A percentile compares a stretch with the other conserved stretches of the same genome.
phyloP scores from a whole-genome alignment of 208 protist genomes.

The Borovskyia barvae region DNA sequence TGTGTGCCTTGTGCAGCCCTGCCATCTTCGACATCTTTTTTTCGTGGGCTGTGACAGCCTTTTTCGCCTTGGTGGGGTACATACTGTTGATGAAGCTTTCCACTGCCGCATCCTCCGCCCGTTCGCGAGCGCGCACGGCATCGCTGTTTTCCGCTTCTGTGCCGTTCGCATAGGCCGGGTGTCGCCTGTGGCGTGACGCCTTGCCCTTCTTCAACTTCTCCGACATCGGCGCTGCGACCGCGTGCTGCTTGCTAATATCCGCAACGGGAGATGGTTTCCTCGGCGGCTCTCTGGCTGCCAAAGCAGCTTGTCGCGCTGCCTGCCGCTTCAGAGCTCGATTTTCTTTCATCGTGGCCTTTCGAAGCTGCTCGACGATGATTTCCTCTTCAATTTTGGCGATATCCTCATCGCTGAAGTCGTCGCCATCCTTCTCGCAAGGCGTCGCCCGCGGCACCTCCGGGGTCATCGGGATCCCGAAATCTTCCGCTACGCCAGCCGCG shows the following conservation, averaged over 20 bases:
- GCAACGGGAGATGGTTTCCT: no score
- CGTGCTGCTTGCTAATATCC: no score
- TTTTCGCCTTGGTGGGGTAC: neutral
- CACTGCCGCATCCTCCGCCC: slow-evolving; percentile 11
- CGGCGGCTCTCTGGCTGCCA: neutral
- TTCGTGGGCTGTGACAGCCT: neutral
- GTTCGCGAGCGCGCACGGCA: neutral
- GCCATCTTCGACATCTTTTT: neutral
- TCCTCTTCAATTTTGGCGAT: slow-evolving; percentile 12
- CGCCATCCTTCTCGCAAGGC: no score
- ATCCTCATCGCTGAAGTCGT: neutral
- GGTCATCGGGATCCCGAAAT: no score
- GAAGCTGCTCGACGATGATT: slow-evolving; percentile 2
- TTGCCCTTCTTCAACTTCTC: no score
- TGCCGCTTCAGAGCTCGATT: no score
- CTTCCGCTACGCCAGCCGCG: no score
- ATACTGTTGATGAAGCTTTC: slow-evolving; percentile 16
- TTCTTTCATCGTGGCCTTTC: slow-evolving; percentile 3
- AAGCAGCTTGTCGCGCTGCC: no score
- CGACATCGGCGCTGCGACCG: no score
- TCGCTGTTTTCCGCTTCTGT: neutral
- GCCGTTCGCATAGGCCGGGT: neutral
- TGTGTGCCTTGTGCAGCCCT: no score
- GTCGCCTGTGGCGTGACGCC: no score
- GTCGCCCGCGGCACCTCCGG: no score